A percentile compares a stretch with the other conserved stretches of the same genome.
phyloP scores from a whole-genome alignment of 768 basidiomycete species.

The Leucogyrophana mollusca region DNA sequence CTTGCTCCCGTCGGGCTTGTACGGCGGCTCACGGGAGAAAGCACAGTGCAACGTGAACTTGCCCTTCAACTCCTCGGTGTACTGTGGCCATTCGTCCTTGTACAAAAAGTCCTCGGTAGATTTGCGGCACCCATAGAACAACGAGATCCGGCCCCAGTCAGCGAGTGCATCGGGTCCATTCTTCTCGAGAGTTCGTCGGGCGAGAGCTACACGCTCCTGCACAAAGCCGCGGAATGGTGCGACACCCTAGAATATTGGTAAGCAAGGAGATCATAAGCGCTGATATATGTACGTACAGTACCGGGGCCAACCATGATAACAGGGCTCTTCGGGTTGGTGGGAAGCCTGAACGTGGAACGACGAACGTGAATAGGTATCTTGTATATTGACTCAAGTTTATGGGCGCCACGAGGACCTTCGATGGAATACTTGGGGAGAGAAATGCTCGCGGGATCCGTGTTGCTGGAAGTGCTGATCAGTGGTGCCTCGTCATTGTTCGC shows the following conservation, averaged over 20 bases:
- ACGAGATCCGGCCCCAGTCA: constrained; percentile 93
- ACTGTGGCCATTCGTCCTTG: constrained; percentile 92
- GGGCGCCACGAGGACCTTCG: constrained; percentile 86
- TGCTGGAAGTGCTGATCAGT: constrained; percentile 34
- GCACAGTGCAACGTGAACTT: constrained; percentile 89
- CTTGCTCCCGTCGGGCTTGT: constrained; percentile 88
- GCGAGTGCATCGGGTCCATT: constrained; percentile 90
- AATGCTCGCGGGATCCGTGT: constrained; percentile 36
- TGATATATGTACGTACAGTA: constrained; percentile 61
- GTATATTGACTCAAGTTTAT: constrained; percentile 68
- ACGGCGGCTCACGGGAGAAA: constrained; percentile 86
- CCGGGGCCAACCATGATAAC: constrained; percentile 99
- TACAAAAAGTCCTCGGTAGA: constrained; percentile 91
- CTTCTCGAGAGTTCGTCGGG: constrained; percentile 92
- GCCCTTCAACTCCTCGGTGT: constrained; percentile 81
- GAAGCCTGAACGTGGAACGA: constrained; percentile 93
- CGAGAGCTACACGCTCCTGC: constrained; percentile 96
- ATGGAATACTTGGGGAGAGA: constrained; percentile 75
- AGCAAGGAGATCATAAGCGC: neutral
- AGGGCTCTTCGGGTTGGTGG: constrained; percentile 97
- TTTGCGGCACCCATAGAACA: constrained; percentile 96
- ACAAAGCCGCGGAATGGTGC: constrained; percentile 99
- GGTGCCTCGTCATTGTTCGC: constrained; percentile 56
- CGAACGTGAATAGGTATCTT: constrained; percentile 94
- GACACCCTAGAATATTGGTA: constrained; percentile 66